A percentile compares a stretch with the other conserved stretches of the same genome.
Evolutionary conservation across 2,329 filamentous ascomycete genomes (phyloP).

Genomic region (Leptographium wingfieldii): DNA sequence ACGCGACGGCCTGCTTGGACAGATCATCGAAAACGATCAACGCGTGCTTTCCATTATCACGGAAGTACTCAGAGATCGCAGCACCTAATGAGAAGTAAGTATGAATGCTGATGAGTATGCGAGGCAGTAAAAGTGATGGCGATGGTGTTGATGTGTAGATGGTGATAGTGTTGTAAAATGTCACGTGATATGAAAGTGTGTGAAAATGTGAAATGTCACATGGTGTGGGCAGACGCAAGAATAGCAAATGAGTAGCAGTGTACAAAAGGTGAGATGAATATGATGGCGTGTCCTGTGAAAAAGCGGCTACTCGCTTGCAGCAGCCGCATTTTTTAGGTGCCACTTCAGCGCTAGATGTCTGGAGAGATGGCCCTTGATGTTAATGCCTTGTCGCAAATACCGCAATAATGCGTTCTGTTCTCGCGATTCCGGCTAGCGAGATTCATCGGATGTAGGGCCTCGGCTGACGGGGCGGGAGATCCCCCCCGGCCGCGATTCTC

Average conservation of each 20-base stretch:
- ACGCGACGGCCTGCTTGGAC: constrained; percentile 94
- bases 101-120: not conserved
- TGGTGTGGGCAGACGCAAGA: no score
- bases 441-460: no score
- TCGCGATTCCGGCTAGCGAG: not conserved
- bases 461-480: no score
- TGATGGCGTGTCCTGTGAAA: no score
- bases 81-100: constrained; percentile 27
- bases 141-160: not conserved
- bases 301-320: not conserved
- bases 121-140: not conserved
- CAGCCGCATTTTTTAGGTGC: not conserved
- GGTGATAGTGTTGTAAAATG: no score
- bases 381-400: not conserved
- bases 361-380: not conserved
- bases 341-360: not conserved
- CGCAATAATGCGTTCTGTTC: not conserved
- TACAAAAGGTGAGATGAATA: no score
- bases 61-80: constrained; percentile 47
- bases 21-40: constrained; percentile 91
- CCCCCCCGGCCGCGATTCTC: not conserved
- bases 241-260: no score
- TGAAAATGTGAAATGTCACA: no score
- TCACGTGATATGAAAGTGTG: no score
- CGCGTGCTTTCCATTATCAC: constrained; percentile 78